Base-by-base conservation (phyloP, 768 basidiomycete genomes). In the Boletus reticulatus region DNA sequence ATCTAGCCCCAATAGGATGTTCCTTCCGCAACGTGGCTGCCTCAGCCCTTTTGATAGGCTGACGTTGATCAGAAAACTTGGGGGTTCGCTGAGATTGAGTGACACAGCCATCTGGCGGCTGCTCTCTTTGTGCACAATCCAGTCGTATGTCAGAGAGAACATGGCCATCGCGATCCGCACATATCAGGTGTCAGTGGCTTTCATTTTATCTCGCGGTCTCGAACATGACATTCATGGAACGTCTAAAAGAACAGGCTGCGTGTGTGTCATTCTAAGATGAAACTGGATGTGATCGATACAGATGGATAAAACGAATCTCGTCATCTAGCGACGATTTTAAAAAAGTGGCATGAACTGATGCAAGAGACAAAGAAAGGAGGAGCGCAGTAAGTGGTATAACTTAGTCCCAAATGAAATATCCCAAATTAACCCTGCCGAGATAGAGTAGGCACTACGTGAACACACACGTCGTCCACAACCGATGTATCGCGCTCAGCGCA, bases 71-170 rank as follows among this genome's bases (percentile, higher is more conserved):
- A 57, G 58, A 59, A 59, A 12, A 60, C 56, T 50, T 12, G 36
- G 43, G 17, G 32, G 43, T 43, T 65, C 63, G 66, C 62, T 68
- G 66, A 61, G 62, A 68, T 65, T 59, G 60, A 45, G 65, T 60
- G 57, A 42, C 56, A 56, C 38, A 41, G 36, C 50, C 55, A 67
- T 62, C 52, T 32, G 29, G 34, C 44, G 22, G 7, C 19, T 24
- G 17, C 37, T 52, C 45, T 34, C 46, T 53, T 50, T 45, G 42
- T 31, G 27, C n/a, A 34, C 49, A 42, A 16, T 53, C 42, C 43
- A 52, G 41, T 31, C 14, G 17, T 22, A 4, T 13, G 14, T 29
- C 46, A 36, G 17, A 51, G 48, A 12, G 34, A 36, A 14, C 34
- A 22, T 37, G 14, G 37, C 41, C 36, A 58, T 38, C 42, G 39